Evolutionary conservation across 1,284 basidiomycete genomes (phyloP), one percentile per base, ranked within the genome.

Genomic region (Meira nashicola): DNA sequence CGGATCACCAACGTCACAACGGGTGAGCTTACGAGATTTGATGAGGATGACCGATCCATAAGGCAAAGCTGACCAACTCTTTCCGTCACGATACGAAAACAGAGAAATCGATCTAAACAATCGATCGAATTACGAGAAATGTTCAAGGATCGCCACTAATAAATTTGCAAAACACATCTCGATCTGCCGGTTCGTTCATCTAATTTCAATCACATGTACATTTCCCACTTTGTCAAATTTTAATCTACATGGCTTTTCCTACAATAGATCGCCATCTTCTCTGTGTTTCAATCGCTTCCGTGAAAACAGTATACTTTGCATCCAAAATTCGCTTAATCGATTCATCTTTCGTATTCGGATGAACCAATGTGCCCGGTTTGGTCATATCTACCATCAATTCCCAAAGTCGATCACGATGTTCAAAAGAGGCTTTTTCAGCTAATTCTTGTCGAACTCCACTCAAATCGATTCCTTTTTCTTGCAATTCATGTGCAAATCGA

Each of bases 371-470:
- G 0, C 89, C 94, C 0, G 87, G 82, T 53, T 89, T 89, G 10
- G 92, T 95, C 93, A 97, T 97, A 69, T 90, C 87, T 58, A 87
- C 91, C 94, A 98, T 98, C 67, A 94, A 88, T 52, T 87, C 83
- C 94, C 94, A 98, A 64, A 97, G 81, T 64, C 82, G 81, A 66
- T 87, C 83, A 39, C 85, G 86, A 68, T 87, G 84, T 60, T 83
- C 81, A 61, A 83, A 81, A 44, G 80, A 82, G 19, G 77, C 80
- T 61, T 84, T 75, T 47, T 81, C 80, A 1, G 80, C 83, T 37
- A 80, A 77, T 12, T 76, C 71, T 64, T 83, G 84, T n/a, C 43
- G 14, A 12, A 49, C 46, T 6, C 58, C 51, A 10, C 11, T 9
- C 2, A 17, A n/a, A 14, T 50, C 39, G 2, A 43, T 19, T 10